phyloP scores from a whole-genome alignment of 129 eudicot species.

The Chrysanthemum lavandulifolium region DNA sequence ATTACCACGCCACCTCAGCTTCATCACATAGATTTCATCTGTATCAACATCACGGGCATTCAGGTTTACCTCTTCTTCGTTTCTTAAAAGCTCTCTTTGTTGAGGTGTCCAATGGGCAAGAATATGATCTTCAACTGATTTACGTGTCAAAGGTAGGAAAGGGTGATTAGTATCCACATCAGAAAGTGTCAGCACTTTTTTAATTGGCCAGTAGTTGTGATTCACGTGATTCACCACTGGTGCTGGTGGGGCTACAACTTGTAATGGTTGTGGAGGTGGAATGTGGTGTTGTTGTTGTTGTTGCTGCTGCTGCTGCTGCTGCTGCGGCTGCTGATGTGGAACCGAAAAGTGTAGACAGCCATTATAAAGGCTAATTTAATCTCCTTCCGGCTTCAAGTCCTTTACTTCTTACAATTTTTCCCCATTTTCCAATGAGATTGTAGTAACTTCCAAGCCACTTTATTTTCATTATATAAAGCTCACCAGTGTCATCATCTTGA shows the following conservation, averaged over 20 bases:
- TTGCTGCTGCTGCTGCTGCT: not conserved
- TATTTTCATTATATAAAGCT: constrained; percentile 58
- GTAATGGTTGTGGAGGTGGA: not conserved
- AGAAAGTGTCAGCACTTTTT: constrained; percentile 67
- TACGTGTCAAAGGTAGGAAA: constrained; percentile 71
- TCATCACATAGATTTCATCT: constrained; percentile 8
- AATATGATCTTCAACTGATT: constrained; percentile 78
- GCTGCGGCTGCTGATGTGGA: constrained; percentile 58
- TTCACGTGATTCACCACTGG: constrained; percentile 14
- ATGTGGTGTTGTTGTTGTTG: not conserved
- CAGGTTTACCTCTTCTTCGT: constrained; percentile 65
- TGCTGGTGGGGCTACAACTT: not conserved
- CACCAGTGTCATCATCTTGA: constrained; percentile 80
- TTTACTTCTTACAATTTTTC: constrained; percentile 70
- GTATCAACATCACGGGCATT: constrained; percentile 39
- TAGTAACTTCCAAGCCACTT: constrained; percentile 76
- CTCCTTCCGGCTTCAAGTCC: constrained; percentile 73
- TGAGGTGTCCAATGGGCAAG: constrained; percentile 68
- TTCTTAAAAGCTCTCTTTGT: constrained; percentile 61
- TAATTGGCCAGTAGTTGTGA: constrained; percentile 75
- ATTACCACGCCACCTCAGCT: constrained; percentile 85
- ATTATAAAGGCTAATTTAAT: constrained; percentile 58
- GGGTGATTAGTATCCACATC: constrained; percentile 80
- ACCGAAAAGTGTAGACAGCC: constrained; percentile 73
- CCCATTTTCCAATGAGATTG: constrained; percentile 61